A percentile compares a stretch with the other conserved stretches of the same genome.
Conservation (phyloP, 2,329 filamentous ascomycete genomes). For the Phaeosphaeria sp. region DNA sequence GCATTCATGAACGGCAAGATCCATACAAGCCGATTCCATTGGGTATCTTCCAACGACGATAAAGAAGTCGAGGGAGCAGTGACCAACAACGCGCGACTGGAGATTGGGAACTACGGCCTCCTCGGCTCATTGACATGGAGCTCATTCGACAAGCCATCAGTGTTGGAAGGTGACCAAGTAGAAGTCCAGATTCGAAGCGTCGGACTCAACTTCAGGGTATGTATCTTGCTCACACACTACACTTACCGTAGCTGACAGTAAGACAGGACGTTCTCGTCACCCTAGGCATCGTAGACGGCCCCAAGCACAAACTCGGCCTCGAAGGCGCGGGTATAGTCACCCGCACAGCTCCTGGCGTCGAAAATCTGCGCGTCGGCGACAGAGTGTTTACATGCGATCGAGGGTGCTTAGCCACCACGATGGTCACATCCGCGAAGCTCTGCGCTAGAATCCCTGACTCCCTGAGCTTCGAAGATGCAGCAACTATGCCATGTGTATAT, state of each 20-base stretch:
- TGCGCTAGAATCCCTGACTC: slow-evolving; percentile 31
- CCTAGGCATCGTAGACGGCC: background rate
- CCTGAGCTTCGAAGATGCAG: slow-evolving; percentile 33
- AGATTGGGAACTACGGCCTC: background rate
- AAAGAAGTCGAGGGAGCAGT: background rate
- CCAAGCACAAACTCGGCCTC: slow-evolving; percentile 1
- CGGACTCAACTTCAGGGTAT: background rate
- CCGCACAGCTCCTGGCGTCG: slow-evolving; percentile 15
- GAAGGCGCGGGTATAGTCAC: slow-evolving; percentile 26
- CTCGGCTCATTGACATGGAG: background rate
- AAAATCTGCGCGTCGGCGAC: slow-evolving; percentile 19
- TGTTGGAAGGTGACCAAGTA: background rate
- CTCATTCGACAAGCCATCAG: background rate
- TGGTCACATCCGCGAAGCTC: background rate
- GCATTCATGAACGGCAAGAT: slow-evolving; percentile 18
- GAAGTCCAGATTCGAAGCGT: background rate
- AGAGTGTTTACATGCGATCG: slow-evolving; percentile 12
- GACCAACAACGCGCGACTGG: background rate
- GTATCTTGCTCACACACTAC: background rate
- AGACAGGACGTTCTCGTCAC: slow-evolving; percentile 1
- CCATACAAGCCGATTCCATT: slow-evolving; percentile 30
- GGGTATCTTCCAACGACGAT: background rate
- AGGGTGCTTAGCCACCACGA: slow-evolving; percentile 5
- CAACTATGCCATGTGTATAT: slow-evolving; percentile 30
- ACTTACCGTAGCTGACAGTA: background rate